These are phyloP conservation scores for Verticillium nonalfalfae DNA, from an alignment of 2,329 filamentous ascomycete genomes.

Conservation along the genomic window DNA sequence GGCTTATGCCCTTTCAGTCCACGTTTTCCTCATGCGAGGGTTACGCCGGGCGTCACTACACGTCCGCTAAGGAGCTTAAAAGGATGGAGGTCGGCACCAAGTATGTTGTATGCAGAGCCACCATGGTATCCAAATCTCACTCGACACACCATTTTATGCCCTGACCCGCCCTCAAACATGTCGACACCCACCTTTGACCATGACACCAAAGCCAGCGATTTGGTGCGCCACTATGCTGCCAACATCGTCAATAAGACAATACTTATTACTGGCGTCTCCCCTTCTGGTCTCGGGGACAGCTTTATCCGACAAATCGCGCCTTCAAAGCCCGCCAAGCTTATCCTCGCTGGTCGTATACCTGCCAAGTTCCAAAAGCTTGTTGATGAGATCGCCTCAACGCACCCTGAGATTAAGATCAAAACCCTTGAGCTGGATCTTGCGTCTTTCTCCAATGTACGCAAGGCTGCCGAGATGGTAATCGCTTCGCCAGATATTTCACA, in stretches of 20 bases:
- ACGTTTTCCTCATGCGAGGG: too few relatives aligned
- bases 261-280: slow-evolving; percentile 35
- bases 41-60: too few relatives aligned
- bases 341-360: slow-evolving; percentile 36
- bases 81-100: too few relatives aligned
- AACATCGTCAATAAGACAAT: slow-evolving; percentile 29
- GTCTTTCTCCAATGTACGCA: slow-evolving; percentile 30
- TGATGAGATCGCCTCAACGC: slow-evolving; percentile 22
- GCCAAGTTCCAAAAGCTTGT: slow-evolving; percentile 30
- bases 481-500: slow-evolving; percentile 20
- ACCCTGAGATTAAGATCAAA: slow-evolving; percentile 25
- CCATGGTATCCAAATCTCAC: too few relatives aligned
- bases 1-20: too few relatives aligned
- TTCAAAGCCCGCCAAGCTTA: slow-evolving; percentile 31
- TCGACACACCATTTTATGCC: too few relatives aligned
- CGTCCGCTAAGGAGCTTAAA: too few relatives aligned
- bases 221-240: slow-evolving; percentile 19
- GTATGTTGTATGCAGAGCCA: too few relatives aligned
- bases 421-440: slow-evolving; percentile 30
- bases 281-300: slow-evolving; percentile 27
- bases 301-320: slow-evolving; percentile 30
- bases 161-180: not conserved
- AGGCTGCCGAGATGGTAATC: slow-evolving; percentile 28
- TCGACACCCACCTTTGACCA: not conserved
- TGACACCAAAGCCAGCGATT: slow-evolving; percentile 14